phyloP scores from a whole-genome alignment of 2,329 filamentous ascomycete species.

The Apiospora arundinis region DNA sequence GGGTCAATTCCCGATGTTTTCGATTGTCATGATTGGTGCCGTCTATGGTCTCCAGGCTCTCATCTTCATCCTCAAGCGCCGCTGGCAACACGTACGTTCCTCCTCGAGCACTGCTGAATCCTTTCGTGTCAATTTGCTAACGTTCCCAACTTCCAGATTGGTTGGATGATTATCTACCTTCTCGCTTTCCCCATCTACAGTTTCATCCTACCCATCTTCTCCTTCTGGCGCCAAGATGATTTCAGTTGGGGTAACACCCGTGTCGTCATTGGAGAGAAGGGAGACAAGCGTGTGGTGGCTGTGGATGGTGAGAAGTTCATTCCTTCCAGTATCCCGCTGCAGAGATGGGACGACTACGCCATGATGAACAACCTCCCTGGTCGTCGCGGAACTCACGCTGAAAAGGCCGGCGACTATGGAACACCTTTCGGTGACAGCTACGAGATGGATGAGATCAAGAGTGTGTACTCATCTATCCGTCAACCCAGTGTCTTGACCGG shows the following conservation, averaged over 20 bases:
- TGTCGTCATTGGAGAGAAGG: conserved; percentile 94
- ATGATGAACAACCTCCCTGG: conserved; percentile 85
- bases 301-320: conserved; percentile 87
- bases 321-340: conserved; percentile 88
- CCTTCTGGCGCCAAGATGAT: conserved; percentile 99
- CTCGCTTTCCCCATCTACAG: conserved; percentile 95
- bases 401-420: conserved; percentile 67
- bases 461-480: conserved; percentile 90
- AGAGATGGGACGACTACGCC: conserved; percentile 98
- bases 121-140: not conserved
- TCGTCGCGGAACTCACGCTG: conserved; percentile 74
- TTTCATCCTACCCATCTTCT: conserved; percentile 90
- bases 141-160: conserved; percentile 66
- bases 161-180: conserved; percentile 99
- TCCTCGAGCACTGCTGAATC: not conserved
- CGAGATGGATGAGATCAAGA: conserved; percentile 98
- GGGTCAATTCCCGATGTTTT: conserved; percentile 84
- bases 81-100: conserved; percentile 71
- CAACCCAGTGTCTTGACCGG: conserved; percentile 88
- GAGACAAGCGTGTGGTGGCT: conserved; percentile 87
- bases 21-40: conserved; percentile 85
- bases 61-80: conserved; percentile 94
- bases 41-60: conserved; percentile 96
- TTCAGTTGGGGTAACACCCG: conserved; percentile 99
- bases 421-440: conserved; percentile 74